Percentiles rank a stretch among this genome's conserved stretches.
phyloP scores from a whole-genome alignment of 2,329 filamentous ascomycete species.

The Thermothelomyces thermophilus region DNA sequence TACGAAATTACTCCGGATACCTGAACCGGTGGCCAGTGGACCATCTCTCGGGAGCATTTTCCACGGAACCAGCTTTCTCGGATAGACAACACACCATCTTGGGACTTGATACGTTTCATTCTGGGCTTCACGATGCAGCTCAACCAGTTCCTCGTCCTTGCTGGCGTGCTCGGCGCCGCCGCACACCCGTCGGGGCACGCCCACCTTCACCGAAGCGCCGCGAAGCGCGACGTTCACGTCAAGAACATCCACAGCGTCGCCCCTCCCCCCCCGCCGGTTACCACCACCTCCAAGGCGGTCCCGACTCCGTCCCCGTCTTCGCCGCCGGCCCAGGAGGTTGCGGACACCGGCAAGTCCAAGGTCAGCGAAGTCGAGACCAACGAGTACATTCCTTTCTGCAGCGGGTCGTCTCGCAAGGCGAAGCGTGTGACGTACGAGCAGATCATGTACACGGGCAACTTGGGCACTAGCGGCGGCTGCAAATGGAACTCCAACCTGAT shows the following conservation, averaged over 20 bases:
- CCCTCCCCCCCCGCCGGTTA: neutral
- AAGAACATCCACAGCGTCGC: conserved; percentile 25
- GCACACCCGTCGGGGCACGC: conserved; percentile 34
- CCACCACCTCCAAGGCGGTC: conserved; percentile 13
- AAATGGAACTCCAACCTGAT: conserved; percentile 48
- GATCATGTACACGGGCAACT: conserved; percentile 44
- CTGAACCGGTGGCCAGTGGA: too few relatives aligned
- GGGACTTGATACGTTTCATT: neutral
- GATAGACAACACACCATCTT: neutral
- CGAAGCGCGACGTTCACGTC: conserved; percentile 26
- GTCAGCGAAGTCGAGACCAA: conserved; percentile 8
- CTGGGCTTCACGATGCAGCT: conserved; percentile 23
- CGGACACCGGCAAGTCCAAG: conserved; percentile 8
- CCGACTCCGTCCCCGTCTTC: conserved; percentile 13
- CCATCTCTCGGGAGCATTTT: neutral
- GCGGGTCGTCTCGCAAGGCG: conserved; percentile 26
- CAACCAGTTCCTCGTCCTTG: conserved; percentile 25
- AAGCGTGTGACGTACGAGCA: conserved; percentile 43
- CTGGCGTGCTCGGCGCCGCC: conserved; percentile 29
- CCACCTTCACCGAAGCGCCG: conserved; percentile 29
- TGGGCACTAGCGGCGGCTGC: conserved; percentile 30
- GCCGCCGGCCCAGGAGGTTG: conserved; percentile 2
- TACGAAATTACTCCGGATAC: too few relatives aligned
- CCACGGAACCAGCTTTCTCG: neutral
- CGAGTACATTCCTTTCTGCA: conserved; percentile 30